A percentile compares a stretch with the other conserved stretches of the same genome.
phyloP scores from a whole-genome alignment of 805 yeast genomes.

The Myxozyma monticola region DNA sequence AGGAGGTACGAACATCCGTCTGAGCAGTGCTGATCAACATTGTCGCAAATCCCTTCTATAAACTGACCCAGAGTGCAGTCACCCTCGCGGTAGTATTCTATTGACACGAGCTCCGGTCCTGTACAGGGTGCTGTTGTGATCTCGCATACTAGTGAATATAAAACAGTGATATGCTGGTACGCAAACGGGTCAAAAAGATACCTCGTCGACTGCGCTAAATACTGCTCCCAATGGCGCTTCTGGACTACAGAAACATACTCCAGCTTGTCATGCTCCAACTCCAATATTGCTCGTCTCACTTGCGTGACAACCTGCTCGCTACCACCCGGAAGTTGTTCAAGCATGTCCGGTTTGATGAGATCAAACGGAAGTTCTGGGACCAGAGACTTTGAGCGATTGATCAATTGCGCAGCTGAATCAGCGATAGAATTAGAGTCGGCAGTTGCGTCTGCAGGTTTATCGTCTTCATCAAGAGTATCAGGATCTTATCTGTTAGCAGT shows the following conservation, averaged over 20 bases:
- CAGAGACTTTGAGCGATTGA: too few species aligned
- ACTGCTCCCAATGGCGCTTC: constrained; percentile 68
- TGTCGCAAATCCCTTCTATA: constrained; percentile 72
- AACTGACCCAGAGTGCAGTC: constrained; percentile 89
- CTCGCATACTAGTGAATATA: constrained; percentile 79
- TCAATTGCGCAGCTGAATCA: too few species aligned
- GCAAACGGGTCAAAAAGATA: constrained; percentile 64
- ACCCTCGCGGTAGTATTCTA: constrained; percentile 86
- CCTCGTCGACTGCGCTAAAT: constrained; percentile 49
- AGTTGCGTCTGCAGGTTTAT: too few species aligned
- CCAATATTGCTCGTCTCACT: constrained; percentile 17
- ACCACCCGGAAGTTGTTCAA: constrained; percentile 18
- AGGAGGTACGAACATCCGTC: constrained; percentile 77
- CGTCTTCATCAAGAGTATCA: too few species aligned
- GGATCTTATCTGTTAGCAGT: too few species aligned
- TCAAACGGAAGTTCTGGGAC: too few species aligned
- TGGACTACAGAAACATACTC: constrained; percentile 37
- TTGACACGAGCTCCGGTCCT: constrained; percentile 82
- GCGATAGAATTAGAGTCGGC: too few species aligned
- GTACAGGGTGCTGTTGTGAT: constrained; percentile 87
- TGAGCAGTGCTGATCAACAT: constrained; percentile 66
- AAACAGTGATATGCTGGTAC: constrained; percentile 76
- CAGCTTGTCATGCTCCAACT: constrained; percentile 33
- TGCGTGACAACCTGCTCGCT: constrained; percentile 12
- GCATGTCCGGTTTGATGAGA: constrained; percentile 15